Conservation (phyloP, 108 stramenopile species). For the Conticribra weissflogii region DNA sequence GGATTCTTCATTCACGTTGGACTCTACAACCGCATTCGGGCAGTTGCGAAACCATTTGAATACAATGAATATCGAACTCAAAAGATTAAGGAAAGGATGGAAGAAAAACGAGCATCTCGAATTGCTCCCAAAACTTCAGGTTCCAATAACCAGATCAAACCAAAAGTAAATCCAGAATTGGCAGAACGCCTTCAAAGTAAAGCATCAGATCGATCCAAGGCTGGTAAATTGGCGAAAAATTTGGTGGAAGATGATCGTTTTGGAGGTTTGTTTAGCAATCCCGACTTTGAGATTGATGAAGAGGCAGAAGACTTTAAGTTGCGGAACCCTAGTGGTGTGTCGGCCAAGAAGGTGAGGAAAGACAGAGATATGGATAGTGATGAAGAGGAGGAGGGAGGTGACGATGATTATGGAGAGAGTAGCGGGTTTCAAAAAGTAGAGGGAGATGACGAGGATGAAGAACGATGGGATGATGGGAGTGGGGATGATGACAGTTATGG, state of each 20-base stretch:
- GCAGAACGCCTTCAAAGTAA: conserved; percentile 76
- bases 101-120: conserved; percentile 88
- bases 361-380: conserved; percentile 88
- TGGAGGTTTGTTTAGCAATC: conserved; percentile 88
- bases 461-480: conserved; percentile 41
- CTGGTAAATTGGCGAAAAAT: conserved; percentile 71
- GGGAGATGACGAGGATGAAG: conserved; percentile 36
- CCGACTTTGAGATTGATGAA: conserved; percentile 96
- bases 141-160: conserved; percentile 49
- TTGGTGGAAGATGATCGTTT: conserved; percentile 96
- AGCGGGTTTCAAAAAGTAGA: conserved; percentile 41
- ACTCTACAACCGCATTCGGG: conserved; percentile 90
- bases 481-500: conserved; percentile 50
- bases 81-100: conserved; percentile 89
- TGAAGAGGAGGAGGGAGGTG: conserved; percentile 61
- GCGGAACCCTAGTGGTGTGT: conserved; percentile 92
- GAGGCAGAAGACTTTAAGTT: conserved; percentile 93
- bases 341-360: conserved; percentile 60
- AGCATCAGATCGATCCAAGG: conserved; percentile 67
- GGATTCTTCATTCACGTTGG: conserved; percentile 98
- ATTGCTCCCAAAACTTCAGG: conserved; percentile 64
- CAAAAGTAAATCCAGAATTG: conserved; percentile 76
- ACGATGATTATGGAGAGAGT: conserved; percentile 37
- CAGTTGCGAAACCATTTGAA: conserved; percentile 96
- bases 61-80: conserved; percentile 95